Evolutionary conservation across 805 yeast genomes (phyloP).

Genomic region (Pichia eremophila): DNA sequence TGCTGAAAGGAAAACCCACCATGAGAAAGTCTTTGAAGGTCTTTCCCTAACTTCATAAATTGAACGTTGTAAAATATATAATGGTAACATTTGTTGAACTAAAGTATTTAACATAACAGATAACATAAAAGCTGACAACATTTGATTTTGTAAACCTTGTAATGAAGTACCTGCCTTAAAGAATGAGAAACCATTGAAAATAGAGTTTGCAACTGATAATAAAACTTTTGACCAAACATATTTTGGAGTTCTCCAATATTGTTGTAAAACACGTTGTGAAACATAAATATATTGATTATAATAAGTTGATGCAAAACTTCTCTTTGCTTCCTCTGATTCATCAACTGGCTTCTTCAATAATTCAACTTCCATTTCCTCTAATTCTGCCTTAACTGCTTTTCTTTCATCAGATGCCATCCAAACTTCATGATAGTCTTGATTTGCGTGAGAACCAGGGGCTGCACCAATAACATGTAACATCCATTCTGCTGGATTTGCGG

Average conservation of each 20-base stretch:
- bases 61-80: constrained; percentile 51
- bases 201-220: constrained; percentile 42
- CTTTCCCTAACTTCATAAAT: constrained; percentile 66
- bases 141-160: constrained; percentile 74
- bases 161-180: constrained; percentile 52
- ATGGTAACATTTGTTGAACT: constrained; percentile 55
- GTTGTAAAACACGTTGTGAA: constrained; percentile 44
- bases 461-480: constrained; percentile 83
- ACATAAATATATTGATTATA: constrained; percentile 35
- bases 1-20: constrained; percentile 53
- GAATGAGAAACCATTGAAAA: constrained; percentile 63
- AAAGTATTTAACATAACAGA: constrained; percentile 46
- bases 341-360: constrained; percentile 30
- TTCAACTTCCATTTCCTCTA: constrained; percentile 55
- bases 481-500: constrained; percentile 85
- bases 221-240: constrained; percentile 49
- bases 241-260: constrained; percentile 56
- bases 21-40: constrained; percentile 61
- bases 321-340: constrained; percentile 23
- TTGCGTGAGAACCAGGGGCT: constrained; percentile 70
- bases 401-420: constrained; percentile 68
- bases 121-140: constrained; percentile 69
- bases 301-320: constrained; percentile 39
- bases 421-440: constrained; percentile 63
- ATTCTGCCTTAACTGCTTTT: constrained; percentile 46